Percentiles rank a stretch among this genome's conserved stretches.
Conservation (phyloP, 768 basidiomycete genomes). For the Amanita muscaria region DNA sequence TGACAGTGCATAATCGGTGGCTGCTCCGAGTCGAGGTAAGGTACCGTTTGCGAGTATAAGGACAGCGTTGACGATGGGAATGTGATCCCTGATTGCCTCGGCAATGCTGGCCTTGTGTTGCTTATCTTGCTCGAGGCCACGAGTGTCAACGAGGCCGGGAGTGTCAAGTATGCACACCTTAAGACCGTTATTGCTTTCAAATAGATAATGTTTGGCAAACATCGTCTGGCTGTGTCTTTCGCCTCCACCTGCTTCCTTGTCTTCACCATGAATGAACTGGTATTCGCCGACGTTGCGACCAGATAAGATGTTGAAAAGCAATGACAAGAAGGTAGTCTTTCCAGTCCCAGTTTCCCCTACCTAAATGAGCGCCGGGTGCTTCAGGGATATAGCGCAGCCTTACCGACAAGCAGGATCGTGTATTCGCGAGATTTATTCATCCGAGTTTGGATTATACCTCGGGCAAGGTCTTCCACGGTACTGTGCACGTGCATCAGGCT, state of each 20-base stretch:
- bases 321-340: conserved; percentile 12
- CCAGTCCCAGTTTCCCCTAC: conserved; percentile 15
- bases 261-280: conserved; percentile 1
- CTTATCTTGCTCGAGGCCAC: conserved; percentile 18
- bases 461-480: background rate
- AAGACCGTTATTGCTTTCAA: conserved; percentile 6
- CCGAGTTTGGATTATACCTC: background rate
- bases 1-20: conserved; percentile 19
- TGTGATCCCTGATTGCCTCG: conserved; percentile 13
- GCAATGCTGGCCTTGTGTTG: conserved; percentile 19
- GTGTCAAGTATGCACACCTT: conserved; percentile 19
- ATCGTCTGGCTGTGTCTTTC: conserved; percentile 12
- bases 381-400: too few relatives aligned
- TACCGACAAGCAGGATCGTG: background rate
- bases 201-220: conserved; percentile 9
- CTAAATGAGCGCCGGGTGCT: background rate
- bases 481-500: too few relatives aligned
- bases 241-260: conserved; percentile 10
- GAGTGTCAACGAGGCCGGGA: conserved; percentile 21
- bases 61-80: conserved; percentile 18
- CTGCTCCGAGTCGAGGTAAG: conserved; percentile 14
- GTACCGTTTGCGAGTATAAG: conserved; percentile 22
- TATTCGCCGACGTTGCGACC: conserved; percentile 9
- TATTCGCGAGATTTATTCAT: conserved; percentile 1
- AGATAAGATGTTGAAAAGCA: conserved; percentile 12